Percentiles rank a stretch among this genome's conserved stretches.
Evolutionary conservation across 441 rosid genomes (phyloP).

Genomic region (Eugenia klotzschiana): DNA sequence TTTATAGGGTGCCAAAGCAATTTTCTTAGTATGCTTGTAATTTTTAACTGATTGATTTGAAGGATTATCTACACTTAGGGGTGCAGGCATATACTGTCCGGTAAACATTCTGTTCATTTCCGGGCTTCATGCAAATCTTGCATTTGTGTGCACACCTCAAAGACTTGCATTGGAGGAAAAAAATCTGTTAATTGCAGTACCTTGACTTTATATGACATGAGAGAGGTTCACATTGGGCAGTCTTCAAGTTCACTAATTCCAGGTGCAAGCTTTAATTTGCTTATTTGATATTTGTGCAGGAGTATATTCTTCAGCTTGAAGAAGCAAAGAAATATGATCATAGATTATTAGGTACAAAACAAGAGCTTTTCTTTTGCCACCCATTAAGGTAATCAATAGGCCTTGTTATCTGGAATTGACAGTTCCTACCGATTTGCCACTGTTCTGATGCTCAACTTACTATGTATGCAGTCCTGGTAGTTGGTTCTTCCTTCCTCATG

Average conservation of each 20-base stretch:
- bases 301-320: constrained; percentile 53
- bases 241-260: not conserved
- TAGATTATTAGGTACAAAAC: constrained; percentile 72
- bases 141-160: not conserved
- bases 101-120: not conserved
- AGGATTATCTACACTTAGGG: not conserved
- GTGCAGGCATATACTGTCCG: not conserved
- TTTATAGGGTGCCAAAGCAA: not conserved
- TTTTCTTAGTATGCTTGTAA: not conserved
- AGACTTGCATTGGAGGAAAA: not conserved
- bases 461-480: constrained; percentile 80
- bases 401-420: not conserved
- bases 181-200: not conserved
- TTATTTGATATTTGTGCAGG: constrained; percentile 23
- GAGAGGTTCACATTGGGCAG: not conserved
- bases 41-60: not conserved
- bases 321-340: constrained; percentile 95
- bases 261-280: not conserved
- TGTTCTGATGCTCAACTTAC: not conserved
- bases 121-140: not conserved
- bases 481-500: constrained; percentile 93
- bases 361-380: constrained; percentile 93
- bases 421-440: not conserved
- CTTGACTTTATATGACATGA: not conserved
- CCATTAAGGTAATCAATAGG: constrained; percentile 41